phyloP scores from a whole-genome alignment of 192 early-diverging fungal species.

The Chytriomyces sp. region DNA sequence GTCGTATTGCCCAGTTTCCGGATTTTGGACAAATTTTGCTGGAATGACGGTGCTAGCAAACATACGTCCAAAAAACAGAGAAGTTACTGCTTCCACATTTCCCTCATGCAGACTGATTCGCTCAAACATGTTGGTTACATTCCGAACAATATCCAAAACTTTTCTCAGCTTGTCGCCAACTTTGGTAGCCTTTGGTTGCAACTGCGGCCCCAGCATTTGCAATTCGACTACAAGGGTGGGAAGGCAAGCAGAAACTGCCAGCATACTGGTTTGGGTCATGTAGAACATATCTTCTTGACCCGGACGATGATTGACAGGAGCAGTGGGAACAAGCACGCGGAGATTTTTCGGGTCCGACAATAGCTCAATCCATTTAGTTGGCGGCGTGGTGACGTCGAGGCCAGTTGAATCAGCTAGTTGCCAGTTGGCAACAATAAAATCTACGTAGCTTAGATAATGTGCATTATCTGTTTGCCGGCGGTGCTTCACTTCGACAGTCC shows the following conservation, averaged over 20 bases:
- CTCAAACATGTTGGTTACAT: background rate
- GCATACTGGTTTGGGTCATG: background rate
- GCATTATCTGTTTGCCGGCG: background rate
- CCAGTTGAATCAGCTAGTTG: background rate
- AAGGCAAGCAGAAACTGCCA: background rate
- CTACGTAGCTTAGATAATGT: background rate
- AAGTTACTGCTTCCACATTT: background rate
- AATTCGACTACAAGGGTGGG: background rate
- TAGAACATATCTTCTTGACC: background rate
- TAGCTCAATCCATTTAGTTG: background rate
- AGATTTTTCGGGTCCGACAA: background rate
- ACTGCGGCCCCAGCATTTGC: background rate
- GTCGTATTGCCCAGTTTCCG: background rate
- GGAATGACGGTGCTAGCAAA: background rate
- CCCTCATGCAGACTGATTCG: background rate
- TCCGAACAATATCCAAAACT: constrained; percentile 6
- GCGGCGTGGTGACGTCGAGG: background rate
- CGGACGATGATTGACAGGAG: background rate
- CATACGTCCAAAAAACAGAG: constrained; percentile 4
- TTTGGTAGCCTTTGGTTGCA: background rate
- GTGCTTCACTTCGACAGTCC: background rate
- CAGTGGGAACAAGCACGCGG: background rate
- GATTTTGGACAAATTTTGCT: background rate
- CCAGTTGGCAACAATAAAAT: background rate
- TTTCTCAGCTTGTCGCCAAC: background rate